Base-by-base conservation (phyloP, 176 grass and related monocot genomes). In the maize (Zea mays) region DNA sequence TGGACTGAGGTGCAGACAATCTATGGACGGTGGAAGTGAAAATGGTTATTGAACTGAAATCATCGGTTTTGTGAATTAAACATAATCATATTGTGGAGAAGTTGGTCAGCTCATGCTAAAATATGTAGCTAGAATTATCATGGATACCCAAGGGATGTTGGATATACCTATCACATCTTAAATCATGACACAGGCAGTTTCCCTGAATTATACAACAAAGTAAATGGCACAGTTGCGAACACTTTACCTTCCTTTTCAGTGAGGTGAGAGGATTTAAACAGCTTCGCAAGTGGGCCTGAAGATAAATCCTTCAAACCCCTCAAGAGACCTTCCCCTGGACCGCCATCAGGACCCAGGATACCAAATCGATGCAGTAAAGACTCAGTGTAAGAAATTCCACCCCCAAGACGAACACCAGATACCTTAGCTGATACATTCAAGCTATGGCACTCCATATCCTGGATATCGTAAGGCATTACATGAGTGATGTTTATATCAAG, bases 381-480 rank as follows among this genome's bases (percentile, higher is more conserved):
- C 74, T 99, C 96, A 0, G 96, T 92, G 72, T 99, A 99, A 73
- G 80, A 81, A 75, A 99, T 94, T 73, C 96, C 96, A 73, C 96
- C 96, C 69, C 96, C 96, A 70, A 99, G 92, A 49, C 90, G 87
- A 36, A 99, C 96, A 78, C 92, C 90, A 67, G 86, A 90, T 72
- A 99, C 79, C 69, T 95, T 99, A 67, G 88, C 81, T 66, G 69
- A 90, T 58, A 92, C 78, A 87, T 84, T 92, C 83, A 99, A 90
- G 83, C 96, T 99, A 82, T 99, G 96, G 80, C 86, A 95, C 58
- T 95, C 96, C 76, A 92, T 88, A 83, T 99, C 96, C 83, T 84
- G 71, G 57, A 93, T 78, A 72, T 99, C 87, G 69, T 90, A 94
- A 67, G 96, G 96, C 76, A 99, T 87, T 78, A 99, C 92, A 83